Base-by-base conservation (phyloP, 169 alveolate genomes). In the Theileria luwenshuni region DNA sequence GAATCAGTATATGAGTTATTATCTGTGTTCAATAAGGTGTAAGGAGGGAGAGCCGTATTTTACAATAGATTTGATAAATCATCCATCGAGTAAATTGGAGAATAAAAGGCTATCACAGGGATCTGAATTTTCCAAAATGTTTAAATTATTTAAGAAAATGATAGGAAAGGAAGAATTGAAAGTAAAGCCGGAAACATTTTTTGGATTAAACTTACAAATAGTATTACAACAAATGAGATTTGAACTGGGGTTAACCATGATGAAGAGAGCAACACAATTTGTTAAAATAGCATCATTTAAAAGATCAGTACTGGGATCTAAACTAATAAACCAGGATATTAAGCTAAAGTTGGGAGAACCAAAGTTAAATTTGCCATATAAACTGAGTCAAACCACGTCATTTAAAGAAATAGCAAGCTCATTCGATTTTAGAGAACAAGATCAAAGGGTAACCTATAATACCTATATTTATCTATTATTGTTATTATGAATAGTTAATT, bases 161-260 rank as follows among this genome's bases (percentile, higher is more conserved):
- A 0, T 75, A 0, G 54, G 69, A 19, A 30, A 23, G 33, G 21
- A 13, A 27, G 32, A 19, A 2, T 10, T 25, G 17, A 35, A 35
- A 2, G 41, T 75, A 12, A 23, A 47, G 0, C 56, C 71, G 0
- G 61, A 30, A 3, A 28, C 71, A 15, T 75, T 75, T 28, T 75
- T 75, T 52, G 84, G 84, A 15, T 42, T 67, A 28, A 75, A 65
- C 38, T 28, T 32, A 25, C 84, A 62, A 59, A 49, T 59, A 32
- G 84, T 75, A n/a, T 60, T 75, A 3, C 84, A 75, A 60, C 67
- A 75, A 23, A 33, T 75, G 19, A 25, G 84, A n/a, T 10, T 63
- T 6, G 51, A 54, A 15, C 62, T 75, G 0, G 10, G 74, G 51
- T 33, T 23, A 25, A 38, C 77, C 33, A 13, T 63, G 51, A 45